These are phyloP conservation scores for Psilocybe sp. DNA, from an alignment of 768 basidiomycete species.

Conservation along the genomic window DNA sequence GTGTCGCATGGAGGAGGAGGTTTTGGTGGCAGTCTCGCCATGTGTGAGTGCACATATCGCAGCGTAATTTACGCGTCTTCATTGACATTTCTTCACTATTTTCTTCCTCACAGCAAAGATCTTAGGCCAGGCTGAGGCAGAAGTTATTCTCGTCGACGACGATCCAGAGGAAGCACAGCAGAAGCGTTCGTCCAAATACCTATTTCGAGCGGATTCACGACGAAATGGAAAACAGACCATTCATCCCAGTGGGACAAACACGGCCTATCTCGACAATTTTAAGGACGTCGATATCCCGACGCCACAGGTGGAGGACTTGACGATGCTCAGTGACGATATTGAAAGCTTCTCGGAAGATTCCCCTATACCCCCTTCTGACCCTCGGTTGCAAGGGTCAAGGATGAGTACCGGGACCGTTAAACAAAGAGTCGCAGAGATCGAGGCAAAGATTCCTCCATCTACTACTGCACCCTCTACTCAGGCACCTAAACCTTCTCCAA, in stretches of 20 bases:
- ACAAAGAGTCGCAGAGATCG: background rate
- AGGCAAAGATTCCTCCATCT: background rate
- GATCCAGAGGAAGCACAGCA: constrained; percentile 3
- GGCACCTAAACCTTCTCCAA: no score
- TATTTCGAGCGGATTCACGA: background rate
- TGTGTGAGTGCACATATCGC: background rate
- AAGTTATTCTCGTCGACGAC: constrained; percentile 2
- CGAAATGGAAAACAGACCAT: background rate
- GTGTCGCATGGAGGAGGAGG: background rate
- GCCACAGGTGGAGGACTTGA: no score
- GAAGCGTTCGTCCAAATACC: constrained; percentile 1
- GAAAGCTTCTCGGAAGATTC: background rate
- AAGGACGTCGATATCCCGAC: no score
- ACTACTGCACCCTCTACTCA: no score
- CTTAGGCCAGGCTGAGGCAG: background rate
- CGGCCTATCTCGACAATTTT: background rate
- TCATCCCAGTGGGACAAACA: constrained; percentile 7
- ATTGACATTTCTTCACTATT: background rate
- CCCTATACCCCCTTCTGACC: background rate
- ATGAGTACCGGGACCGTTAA: background rate
- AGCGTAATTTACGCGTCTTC: background rate
- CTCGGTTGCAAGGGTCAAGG: background rate
- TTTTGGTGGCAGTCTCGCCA: no score
- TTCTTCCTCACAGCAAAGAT: background rate
- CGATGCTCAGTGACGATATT: no score